phyloP scores from a whole-genome alignment of 2,329 filamentous ascomycete genomes.

The Sporothrix globosa region DNA sequence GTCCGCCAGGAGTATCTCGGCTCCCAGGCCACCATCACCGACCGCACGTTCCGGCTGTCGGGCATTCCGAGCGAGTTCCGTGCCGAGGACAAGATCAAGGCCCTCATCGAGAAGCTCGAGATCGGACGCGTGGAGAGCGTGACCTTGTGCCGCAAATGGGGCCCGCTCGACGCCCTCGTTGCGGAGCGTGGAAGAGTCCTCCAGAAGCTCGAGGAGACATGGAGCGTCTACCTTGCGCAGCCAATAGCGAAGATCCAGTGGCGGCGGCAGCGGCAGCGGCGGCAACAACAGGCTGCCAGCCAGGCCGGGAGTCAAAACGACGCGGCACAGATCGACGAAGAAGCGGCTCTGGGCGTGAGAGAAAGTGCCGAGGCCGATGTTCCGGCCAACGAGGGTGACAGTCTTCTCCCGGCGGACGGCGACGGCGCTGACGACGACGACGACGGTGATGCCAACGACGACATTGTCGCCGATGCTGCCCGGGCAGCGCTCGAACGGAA shows the following conservation, averaged over 20 bases:
- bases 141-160: slow-evolving; percentile 85
- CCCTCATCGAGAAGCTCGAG: slow-evolving; percentile 81
- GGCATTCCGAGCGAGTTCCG: slow-evolving; percentile 81
- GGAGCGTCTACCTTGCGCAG: slow-evolving; percentile 74
- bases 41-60: slow-evolving; percentile 88
- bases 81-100: slow-evolving; percentile 79
- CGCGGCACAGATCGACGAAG: not conserved
- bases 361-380: not conserved
- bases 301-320: slow-evolving; percentile 21
- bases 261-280: not conserved
- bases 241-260: slow-evolving; percentile 41
- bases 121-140: slow-evolving; percentile 91
- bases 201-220: slow-evolving; percentile 77
- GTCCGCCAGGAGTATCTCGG: slow-evolving; percentile 89
- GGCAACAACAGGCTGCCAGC: slow-evolving; percentile 46
- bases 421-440: slow-evolving; percentile 45
- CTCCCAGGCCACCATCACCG: slow-evolving; percentile 91
- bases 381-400: slow-evolving; percentile 56
- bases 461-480: slow-evolving; percentile 41
- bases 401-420: slow-evolving; percentile 56
- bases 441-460: slow-evolving; percentile 40
- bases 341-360: slow-evolving; percentile 3
- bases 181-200: slow-evolving; percentile 66
- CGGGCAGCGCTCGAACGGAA: slow-evolving; percentile 46
- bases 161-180: slow-evolving; percentile 74